Base-by-base conservation (phyloP, 1,284 basidiomycete genomes). In the Ceratobasidium sp. region DNA sequence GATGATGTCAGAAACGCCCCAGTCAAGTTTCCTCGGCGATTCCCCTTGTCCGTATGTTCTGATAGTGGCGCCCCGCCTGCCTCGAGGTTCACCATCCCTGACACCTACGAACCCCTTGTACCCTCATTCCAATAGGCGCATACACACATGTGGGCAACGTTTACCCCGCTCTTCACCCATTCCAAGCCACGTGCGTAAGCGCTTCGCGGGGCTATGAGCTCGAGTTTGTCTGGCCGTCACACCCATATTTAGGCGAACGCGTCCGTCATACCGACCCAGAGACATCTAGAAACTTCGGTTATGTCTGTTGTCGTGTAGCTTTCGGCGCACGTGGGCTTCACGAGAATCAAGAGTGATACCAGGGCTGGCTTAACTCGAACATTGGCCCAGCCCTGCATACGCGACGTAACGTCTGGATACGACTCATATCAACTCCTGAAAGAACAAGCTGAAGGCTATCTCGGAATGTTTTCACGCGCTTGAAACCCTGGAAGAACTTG, bases 1-100 rank as follows among this genome's bases (percentile, higher is more conserved):
- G 59, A 73, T 73, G 70, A 73, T 43, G 57, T 73, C 70, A 73
- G 70, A 73, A 73, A 73, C 70, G 70, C 70, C 70, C 70, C 70
- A 34, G 70, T 43, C 44, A 44, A 62, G 49, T 57, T 22, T 25
- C 59, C 49, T 73, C 49, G 57, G 52, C 4, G 29, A 9, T 37
- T 49, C 57, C 59, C 52, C 52, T 43, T 8, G 9, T 15, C 15
- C 43, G 9, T 2, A 8, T 9, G 15, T 15, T 9, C 43, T 15
- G 43, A 44, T 44, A 44, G 46, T 49, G 46, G 46, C 46, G 46
- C 4, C 46, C 19, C 25, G 25, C 25, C 46, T 49, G 15, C 46
- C 46, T 49, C 46, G 46, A 17, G 37, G 46, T 15, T 13, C 0
- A 0, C 19, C 46, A 19, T 49, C 7, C 46, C 46, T 49, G 46